phyloP scores from a whole-genome alignment of 495 filamentous ascomycete species.

The Daldinia loculata region DNA sequence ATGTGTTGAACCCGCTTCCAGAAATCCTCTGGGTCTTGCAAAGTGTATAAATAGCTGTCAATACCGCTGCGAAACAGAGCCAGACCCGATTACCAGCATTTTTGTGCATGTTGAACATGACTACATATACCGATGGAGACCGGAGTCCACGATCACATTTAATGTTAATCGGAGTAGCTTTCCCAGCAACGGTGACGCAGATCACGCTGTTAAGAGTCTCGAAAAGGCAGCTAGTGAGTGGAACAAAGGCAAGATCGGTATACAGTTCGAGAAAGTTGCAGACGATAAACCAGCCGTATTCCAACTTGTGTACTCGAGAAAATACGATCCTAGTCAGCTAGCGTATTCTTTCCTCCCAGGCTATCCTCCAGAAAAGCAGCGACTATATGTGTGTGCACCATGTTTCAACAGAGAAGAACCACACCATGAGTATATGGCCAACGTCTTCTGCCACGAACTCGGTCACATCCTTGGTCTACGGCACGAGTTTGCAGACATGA shows the following conservation, averaged over 20 bases:
- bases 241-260: constrained; percentile 6
- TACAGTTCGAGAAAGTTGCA: neutral
- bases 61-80: too few relatives aligned
- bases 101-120: too few relatives aligned
- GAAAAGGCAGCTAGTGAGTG: neutral
- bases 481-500: neutral
- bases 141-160: neutral
- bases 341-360: neutral
- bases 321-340: neutral
- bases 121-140: too few relatives aligned
- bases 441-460: neutral
- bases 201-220: too few relatives aligned
- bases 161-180: neutral
- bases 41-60: too few relatives aligned
- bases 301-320: neutral
- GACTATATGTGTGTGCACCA: neutral
- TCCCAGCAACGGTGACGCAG: too few relatives aligned
- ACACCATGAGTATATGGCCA: too few relatives aligned
- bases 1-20: too few relatives aligned
- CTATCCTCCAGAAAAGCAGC: neutral
- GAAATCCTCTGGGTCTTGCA: too few relatives aligned
- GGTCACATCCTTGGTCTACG: neutral
- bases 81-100: too few relatives aligned
- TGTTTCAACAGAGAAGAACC: neutral
- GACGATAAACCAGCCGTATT: neutral